Evolutionary conservation across 2,329 filamentous ascomycete genomes (phyloP).

Genomic region (Alternaria consortialis): DNA sequence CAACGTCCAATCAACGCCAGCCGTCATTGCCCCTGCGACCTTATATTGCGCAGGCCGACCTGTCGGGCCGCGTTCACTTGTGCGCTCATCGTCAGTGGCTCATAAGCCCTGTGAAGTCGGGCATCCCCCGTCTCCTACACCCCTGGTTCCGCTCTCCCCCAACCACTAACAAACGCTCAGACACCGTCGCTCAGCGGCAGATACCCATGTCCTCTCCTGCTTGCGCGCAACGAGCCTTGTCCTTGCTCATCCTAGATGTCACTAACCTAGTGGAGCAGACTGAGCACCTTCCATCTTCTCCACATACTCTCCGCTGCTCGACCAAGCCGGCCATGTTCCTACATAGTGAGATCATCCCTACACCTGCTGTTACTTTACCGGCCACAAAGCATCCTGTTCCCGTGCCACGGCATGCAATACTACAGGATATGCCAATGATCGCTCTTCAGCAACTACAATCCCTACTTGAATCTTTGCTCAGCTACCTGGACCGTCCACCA

Average conservation of each 20-base stretch:
- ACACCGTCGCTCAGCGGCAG: conserved; percentile 29
- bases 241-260: conserved; percentile 38
- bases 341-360: conserved; percentile 48
- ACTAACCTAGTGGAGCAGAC: conserved; percentile 41
- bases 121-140: conserved; percentile 29
- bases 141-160: conserved; percentile 32
- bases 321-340: conserved; percentile 42
- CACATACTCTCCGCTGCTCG: conserved; percentile 47
- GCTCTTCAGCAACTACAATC: conserved; percentile 15
- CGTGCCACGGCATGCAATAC: conserved; percentile 38
- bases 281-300: conserved; percentile 48
- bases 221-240: conserved; percentile 38
- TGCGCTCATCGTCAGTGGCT: conserved; percentile 39
- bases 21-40: conserved; percentile 36
- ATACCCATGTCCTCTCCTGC: conserved; percentile 35
- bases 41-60: conserved; percentile 45
- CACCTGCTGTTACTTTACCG: conserved; percentile 36
- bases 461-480: conserved; percentile 10
- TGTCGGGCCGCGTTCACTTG: conserved; percentile 37
- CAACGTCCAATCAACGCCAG: conserved; percentile 35
- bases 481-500: background rate
- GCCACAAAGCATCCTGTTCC: conserved; percentile 35
- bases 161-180: conserved; percentile 36
- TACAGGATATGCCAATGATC: conserved; percentile 27
- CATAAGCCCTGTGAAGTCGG: conserved; percentile 26